Conservation (phyloP, 2,329 filamentous ascomycete species). For the Penicillium sp. region DNA sequence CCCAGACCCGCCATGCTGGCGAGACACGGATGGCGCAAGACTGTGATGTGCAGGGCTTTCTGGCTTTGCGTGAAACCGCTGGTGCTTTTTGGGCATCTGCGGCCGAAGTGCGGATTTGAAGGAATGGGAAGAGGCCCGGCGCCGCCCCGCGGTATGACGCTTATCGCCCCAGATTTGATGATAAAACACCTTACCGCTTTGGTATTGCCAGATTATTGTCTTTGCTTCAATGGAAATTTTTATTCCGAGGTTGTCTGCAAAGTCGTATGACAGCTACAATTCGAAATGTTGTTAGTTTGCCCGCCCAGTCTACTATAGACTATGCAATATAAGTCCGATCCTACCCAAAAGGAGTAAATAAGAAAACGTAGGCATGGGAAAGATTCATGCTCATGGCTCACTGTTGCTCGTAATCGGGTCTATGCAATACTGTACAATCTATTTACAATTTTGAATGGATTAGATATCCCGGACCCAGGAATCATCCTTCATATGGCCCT, state of each 20-base stretch:
- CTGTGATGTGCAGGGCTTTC: slow-evolving; percentile 41
- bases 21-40: slow-evolving; percentile 28
- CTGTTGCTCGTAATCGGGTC: slow-evolving; percentile 5
- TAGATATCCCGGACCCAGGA: slow-evolving; percentile 58
- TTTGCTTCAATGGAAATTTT: not conserved
- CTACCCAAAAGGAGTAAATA: not conserved
- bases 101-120: slow-evolving; percentile 13
- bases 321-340: too few relatives aligned
- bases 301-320: too few relatives aligned
- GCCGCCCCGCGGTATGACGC: slow-evolving; percentile 8
- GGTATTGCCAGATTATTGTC: not conserved
- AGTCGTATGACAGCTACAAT: too few relatives aligned
- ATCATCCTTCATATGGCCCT: slow-evolving; percentile 59
- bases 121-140: slow-evolving; percentile 5
- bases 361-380: not conserved
- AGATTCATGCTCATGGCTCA: not conserved
- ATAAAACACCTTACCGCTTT: not conserved
- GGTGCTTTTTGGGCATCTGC: slow-evolving; percentile 49
- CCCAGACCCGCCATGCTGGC: slow-evolving; percentile 28
- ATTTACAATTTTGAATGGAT: slow-evolving; percentile 16
- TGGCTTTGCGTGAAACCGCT: slow-evolving; percentile 41
- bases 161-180: slow-evolving; percentile 8
- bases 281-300: too few relatives aligned
- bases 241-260: too few relatives aligned
- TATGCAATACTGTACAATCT: slow-evolving; percentile 19